Evolutionary conservation across 1,139 yeast genomes (phyloP), one percentile per base, ranked within the genome.

Genomic region (Hyphopichia khmerensis): DNA sequence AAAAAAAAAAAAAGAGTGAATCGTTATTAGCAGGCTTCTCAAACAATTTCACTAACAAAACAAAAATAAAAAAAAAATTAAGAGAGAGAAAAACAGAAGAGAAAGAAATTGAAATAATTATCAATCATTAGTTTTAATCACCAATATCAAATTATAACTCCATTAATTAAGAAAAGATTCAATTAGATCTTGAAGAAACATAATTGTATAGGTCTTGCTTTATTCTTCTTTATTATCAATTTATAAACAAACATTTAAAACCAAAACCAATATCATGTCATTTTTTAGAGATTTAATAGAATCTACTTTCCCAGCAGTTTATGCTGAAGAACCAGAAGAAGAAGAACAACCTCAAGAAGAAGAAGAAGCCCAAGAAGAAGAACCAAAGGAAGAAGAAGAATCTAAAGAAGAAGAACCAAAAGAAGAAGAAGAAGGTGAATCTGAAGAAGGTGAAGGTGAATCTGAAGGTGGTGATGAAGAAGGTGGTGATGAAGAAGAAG

Each of bases 241-340:
- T 26, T 26, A 4, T 13, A 26, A 26, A 3, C 24, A 5, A 21
- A 26, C 29, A 26, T 26, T 9, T 26, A 26, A 8, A 13, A 29
- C 4, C 10, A 29, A n/a, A n/a, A 14, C 4, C 10, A 29, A 33
- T 39, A 43, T 35, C 47, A 72, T 73, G 79, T 75, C 84, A 56
- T 75, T 87, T 61, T 78, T 79, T 65, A 73, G 80, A 75, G 96
- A 88, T 68, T 73, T 90, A 63, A 84, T 87, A 71, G 96, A 89
- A 67, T 77, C 87, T 52, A 77, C 87, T 52, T 70, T 82, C 56
- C 96, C 96, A 64, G 79, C 88, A 55, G 96, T 96, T 46, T 82
- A 78, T 71, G 96, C 96, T 60, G 96, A 87, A 64, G 91, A 82
- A 64, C 84, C 24, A 15, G 33, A 29, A 18, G 27, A 27, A 29